Evolutionary conservation across 495 filamentous ascomycete genomes (phyloP).

Genomic region (Neurospora sp.): DNA sequence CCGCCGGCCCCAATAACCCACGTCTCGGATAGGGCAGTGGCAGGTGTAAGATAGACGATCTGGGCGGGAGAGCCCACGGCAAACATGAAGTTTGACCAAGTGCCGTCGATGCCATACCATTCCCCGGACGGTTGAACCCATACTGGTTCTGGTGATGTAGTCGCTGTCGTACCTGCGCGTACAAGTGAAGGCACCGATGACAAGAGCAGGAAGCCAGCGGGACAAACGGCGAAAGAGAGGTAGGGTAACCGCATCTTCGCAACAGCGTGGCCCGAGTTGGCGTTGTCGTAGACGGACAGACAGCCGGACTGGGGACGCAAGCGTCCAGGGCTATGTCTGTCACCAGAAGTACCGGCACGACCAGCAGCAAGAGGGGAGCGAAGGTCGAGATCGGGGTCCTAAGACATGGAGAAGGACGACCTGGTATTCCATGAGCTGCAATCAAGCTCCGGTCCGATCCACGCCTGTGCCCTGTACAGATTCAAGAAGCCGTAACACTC

Average conservation of each 20-base stretch:
- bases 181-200: conserved; percentile 24
- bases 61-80: conserved; percentile 47
- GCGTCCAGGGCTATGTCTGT: conserved; percentile 9
- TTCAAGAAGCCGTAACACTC: neutral
- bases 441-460: conserved; percentile 1
- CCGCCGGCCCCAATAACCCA: conserved; percentile 46
- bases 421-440: conserved; percentile 24
- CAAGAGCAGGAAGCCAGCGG: conserved; percentile 25
- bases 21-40: conserved; percentile 45
- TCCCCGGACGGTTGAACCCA: conserved; percentile 34
- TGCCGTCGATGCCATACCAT: conserved; percentile 42
- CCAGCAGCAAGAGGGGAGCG: neutral
- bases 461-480: neutral
- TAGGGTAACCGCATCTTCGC: conserved; percentile 24
- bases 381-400: conserved; percentile 9
- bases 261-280: conserved; percentile 16
- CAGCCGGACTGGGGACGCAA: conserved; percentile 2
- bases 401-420: conserved; percentile 19
- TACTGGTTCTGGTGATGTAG: conserved; percentile 13
- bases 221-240: conserved; percentile 20
- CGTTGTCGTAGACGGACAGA: conserved; percentile 8
- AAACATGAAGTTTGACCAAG: conserved; percentile 44
- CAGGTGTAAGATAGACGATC: conserved; percentile 45
- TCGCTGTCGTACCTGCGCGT: conserved; percentile 11
- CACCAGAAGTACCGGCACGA: conserved; percentile 10